phyloP scores from a whole-genome alignment of 148 eudicot genomes.

The Heliamphora exappendiculata region DNA sequence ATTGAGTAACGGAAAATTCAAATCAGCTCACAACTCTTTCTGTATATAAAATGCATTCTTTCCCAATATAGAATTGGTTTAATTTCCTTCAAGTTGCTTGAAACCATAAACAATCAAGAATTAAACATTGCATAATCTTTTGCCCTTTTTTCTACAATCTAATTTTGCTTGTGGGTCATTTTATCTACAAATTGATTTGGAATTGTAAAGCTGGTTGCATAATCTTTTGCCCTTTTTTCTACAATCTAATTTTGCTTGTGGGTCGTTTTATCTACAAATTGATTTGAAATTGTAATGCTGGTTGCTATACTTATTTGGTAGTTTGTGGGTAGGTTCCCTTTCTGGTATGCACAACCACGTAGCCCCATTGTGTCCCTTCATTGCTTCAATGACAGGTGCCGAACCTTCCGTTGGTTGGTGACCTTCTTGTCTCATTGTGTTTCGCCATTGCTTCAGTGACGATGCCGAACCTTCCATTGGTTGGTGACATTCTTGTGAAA shows the following conservation, averaged over 20 bases:
- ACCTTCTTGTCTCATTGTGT: neutral
- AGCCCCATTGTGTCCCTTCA: neutral
- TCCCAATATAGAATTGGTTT: neutral
- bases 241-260: neutral
- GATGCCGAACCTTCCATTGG: neutral
- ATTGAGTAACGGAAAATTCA: neutral
- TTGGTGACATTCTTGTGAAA: neutral
- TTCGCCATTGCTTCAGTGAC: neutral
- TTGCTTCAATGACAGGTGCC: neutral
- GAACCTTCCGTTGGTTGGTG: neutral
- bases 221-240: neutral
- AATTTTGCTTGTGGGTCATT: too few relatives aligned
- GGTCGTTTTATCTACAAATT: neutral
- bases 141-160: neutral
- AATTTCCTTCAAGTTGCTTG: neutral
- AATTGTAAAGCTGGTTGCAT: neutral
- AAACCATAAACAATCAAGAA: neutral
- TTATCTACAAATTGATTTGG: neutral
- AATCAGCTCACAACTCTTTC: neutral
- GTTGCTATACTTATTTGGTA: neutral
- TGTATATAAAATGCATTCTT: neutral
- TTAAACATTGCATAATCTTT: neutral
- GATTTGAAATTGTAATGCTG: neutral
- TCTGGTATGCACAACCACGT: neutral
- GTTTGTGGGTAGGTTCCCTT: neutral